Percentiles rank a stretch among this genome's conserved stretches.
Evolutionary conservation across 305 asterid species (phyloP).

Genomic region (Fraxinus sp.): DNA sequence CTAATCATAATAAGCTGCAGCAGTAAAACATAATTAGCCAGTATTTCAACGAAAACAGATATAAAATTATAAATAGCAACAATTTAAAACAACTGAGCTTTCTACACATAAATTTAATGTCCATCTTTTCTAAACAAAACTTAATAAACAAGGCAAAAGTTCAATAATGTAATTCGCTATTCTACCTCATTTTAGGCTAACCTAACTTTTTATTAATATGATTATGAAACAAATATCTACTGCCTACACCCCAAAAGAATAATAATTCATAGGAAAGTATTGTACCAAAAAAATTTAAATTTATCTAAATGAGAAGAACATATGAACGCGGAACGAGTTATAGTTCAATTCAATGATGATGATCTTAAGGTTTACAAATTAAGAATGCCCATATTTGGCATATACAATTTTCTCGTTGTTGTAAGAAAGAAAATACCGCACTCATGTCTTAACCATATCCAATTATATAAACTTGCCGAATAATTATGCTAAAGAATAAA

Average conservation of each 20-base stretch:
- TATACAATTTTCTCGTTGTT: not conserved
- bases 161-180: not conserved
- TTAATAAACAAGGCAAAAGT: not conserved
- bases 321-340: not conserved
- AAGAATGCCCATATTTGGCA: not conserved
- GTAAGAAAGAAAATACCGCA: not conserved
- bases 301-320: not conserved
- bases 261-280: not conserved
- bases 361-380: not conserved
- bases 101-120: not conserved
- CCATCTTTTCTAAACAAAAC: not conserved
- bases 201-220: not conserved
- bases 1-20: not conserved
- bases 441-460: not conserved
- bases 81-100: not conserved
- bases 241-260: conserved; percentile 5
- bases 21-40: not conserved
- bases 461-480: not conserved
- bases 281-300: not conserved
- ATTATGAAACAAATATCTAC: not conserved
- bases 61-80: not conserved
- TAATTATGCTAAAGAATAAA: not conserved
- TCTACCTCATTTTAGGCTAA: not conserved
- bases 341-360: not conserved
- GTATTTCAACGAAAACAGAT: not conserved